Percentiles rank a stretch among this genome's conserved stretches.
These are phyloP conservation scores for Parathielavia hyrcaniae DNA, from an alignment of 495 filamentous ascomycete species.

Conservation along the genomic window DNA sequence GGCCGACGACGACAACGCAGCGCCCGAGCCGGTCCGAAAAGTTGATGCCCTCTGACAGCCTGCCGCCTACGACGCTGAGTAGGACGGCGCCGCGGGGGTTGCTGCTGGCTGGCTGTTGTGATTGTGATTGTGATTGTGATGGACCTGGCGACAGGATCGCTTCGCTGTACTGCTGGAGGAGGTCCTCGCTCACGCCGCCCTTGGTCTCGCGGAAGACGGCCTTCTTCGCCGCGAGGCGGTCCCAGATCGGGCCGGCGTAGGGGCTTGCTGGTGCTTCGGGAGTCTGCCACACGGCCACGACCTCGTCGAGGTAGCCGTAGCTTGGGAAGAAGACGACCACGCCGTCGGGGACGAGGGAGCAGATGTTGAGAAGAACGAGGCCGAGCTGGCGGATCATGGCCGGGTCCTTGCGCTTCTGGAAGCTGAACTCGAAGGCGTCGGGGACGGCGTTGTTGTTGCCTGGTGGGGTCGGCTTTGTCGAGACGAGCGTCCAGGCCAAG, in stretches of 20 bases:
- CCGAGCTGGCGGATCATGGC: conserved; percentile 70
- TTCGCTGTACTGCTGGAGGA: conserved; percentile 63
- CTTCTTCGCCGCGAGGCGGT: conserved; percentile 55
- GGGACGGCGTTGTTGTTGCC: conserved; percentile 36
- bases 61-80: conserved; percentile 91
- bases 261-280: conserved; percentile 14
- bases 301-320: conserved; percentile 78
- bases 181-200: conserved; percentile 54
- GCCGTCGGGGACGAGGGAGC: conserved; percentile 73
- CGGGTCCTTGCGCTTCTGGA: conserved; percentile 58
- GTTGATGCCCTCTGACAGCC: conserved; percentile 95
- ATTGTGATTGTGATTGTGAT: not conserved
- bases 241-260: conserved; percentile 38
- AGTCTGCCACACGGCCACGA: conserved; percentile 62
- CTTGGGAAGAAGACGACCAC: conserved; percentile 96
- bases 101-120: not conserved
- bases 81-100: conserved; percentile 59
- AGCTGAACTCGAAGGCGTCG: conserved; percentile 78
- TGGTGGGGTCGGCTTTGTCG: conserved; percentile 20
- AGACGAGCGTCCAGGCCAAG: conserved; percentile 56
- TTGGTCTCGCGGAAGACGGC: conserved; percentile 61
- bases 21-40: conserved; percentile 89
- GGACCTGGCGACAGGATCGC: conserved; percentile 48
- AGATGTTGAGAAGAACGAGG: conserved; percentile 61
- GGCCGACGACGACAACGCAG: conserved; percentile 79